These are phyloP conservation scores for Omphalotus olearius DNA, from an alignment of 1,284 basidiomycete species.

Conservation along the genomic window DNA sequence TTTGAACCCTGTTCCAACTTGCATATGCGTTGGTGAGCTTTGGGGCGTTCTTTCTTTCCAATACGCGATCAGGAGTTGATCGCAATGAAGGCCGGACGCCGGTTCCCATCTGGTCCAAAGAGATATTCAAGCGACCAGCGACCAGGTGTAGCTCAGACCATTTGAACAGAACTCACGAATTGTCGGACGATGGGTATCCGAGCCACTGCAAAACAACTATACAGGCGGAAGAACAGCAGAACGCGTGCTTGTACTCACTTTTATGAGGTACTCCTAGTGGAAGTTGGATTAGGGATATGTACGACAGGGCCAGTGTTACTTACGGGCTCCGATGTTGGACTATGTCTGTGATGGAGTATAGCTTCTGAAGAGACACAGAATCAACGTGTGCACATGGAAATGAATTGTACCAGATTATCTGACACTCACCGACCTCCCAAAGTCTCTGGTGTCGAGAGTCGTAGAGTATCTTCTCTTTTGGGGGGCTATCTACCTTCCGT, in stretches of 20 bases:
- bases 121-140: not conserved
- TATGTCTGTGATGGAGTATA: not conserved
- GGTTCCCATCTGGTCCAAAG: slow-evolving; percentile 9
- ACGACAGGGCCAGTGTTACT: too few relatives aligned
- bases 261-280: not conserved
- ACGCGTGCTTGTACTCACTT: not conserved
- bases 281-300: too few relatives aligned
- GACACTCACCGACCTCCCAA: slow-evolving; percentile 4
- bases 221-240: not conserved
- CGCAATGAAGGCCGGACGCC: not conserved
- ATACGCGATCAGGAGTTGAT: too few relatives aligned
- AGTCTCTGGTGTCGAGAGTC: not conserved
- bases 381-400: not conserved
- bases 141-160: too few relatives aligned
- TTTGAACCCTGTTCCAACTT: too few relatives aligned
- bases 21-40: too few relatives aligned
- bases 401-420: too few relatives aligned
- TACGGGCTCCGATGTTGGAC: not conserved
- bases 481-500: not conserved
- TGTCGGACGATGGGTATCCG: slow-evolving; percentile 1
- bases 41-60: too few relatives aligned
- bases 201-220: slow-evolving; percentile 1
- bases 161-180: not conserved
- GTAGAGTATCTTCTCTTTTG: not conserved
- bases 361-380: not conserved